A percentile compares a stretch with the other conserved stretches of the same genome.
These are phyloP conservation scores for Microsporum audouinii DNA, from an alignment of 2,329 filamentous ascomycete genomes.

Conservation along the genomic window DNA sequence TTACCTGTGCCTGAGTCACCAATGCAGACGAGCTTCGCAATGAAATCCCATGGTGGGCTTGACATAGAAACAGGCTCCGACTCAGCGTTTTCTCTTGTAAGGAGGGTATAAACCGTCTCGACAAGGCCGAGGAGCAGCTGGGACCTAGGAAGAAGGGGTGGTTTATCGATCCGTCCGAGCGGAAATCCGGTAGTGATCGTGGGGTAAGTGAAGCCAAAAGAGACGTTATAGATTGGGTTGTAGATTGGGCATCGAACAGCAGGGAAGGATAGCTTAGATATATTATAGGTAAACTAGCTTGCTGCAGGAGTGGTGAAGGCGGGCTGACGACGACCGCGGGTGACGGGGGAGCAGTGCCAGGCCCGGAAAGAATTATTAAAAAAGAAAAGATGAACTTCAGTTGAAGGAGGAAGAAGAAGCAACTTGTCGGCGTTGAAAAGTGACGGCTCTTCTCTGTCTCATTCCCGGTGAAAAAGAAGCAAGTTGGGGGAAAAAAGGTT, in stretches of 20 bases:
- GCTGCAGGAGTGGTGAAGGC: background rate
- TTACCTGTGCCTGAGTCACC: slow-evolving; percentile 96
- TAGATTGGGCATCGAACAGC: slow-evolving; percentile 4
- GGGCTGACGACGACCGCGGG: background rate
- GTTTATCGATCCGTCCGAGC: background rate
- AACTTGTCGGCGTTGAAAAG: background rate
- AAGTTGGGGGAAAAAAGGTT: background rate
- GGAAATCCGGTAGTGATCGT: background rate
- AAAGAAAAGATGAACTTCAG: background rate
- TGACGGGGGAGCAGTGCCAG: background rate
- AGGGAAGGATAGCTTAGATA: background rate
- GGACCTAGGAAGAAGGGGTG: background rate
- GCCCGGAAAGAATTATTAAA: background rate
- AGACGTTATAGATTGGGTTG: background rate
- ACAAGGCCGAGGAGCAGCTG: background rate
- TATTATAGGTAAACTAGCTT: background rate
- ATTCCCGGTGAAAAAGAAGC: background rate
- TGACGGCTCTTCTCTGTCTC: background rate
- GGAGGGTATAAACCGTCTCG: slow-evolving; percentile 2
- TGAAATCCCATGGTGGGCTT: slow-evolving; percentile 87
- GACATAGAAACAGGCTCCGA: slow-evolving; percentile 28
- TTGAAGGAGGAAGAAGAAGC: background rate
- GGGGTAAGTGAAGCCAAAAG: slow-evolving; percentile 12
- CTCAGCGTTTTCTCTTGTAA: slow-evolving; percentile 1
- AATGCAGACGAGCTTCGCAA: slow-evolving; percentile 95